phyloP scores from a whole-genome alignment of 176 grass and related monocot species.

The Carex littledalei region DNA sequence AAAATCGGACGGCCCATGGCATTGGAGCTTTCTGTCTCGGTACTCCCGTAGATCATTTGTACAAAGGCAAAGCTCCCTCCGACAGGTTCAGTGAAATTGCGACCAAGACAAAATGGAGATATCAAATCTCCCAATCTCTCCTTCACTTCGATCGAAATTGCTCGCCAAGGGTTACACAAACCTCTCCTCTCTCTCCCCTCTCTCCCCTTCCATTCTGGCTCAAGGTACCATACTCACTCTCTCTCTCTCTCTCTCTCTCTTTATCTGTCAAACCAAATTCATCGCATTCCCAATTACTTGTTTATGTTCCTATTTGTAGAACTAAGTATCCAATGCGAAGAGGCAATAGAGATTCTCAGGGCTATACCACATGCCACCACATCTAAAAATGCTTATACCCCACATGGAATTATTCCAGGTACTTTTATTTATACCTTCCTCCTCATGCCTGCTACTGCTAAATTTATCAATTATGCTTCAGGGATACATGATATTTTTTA shows the following conservation, averaged over 20 bases:
- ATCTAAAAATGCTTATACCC: conserved; percentile 14
- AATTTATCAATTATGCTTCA: background rate
- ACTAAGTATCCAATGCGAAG: conserved; percentile 26
- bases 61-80: too few species aligned
- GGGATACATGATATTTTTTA: background rate
- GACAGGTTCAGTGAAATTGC: too few species aligned
- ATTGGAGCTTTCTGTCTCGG: background rate
- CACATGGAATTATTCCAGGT: conserved; percentile 30
- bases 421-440: background rate
- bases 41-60: too few species aligned
- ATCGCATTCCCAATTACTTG: background rate
- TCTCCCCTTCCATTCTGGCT: conserved; percentile 31
- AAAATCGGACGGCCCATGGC: background rate
- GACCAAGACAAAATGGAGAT: conserved; percentile 27
- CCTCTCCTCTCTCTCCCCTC: conserved; percentile 26
- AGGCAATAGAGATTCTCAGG: conserved; percentile 38
- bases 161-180: conserved; percentile 24
- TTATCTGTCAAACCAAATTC: background rate
- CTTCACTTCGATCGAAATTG: conserved; percentile 25
- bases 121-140: conserved; percentile 30
- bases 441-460: background rate
- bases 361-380: conserved; percentile 12
- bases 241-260: background rate
- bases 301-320: conserved; percentile 14
- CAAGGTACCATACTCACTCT: conserved; percentile 18